Conservation (phyloP, 306 rosid species). For the Astragalus membranaceus region DNA sequence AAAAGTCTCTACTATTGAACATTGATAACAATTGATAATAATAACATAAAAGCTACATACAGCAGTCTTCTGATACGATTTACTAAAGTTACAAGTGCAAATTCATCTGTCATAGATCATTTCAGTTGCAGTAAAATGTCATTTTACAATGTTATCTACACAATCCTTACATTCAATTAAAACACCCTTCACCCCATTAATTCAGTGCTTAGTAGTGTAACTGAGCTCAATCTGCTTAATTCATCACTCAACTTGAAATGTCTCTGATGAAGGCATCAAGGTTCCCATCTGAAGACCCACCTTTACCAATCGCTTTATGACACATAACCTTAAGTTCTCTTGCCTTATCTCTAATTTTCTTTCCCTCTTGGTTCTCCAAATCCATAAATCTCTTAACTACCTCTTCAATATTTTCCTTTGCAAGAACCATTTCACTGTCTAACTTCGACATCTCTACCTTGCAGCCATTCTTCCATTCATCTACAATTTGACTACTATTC, state of each 20-base stretch:
- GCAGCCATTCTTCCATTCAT: slow-evolving; percentile 47
- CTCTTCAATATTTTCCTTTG: slow-evolving; percentile 25
- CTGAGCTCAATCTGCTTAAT: background rate
- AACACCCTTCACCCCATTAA: background rate
- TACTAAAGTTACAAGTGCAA: background rate
- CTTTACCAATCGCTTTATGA: slow-evolving; percentile 29
- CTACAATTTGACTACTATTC: slow-evolving; percentile 33
- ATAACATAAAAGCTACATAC: too few relatives aligned
- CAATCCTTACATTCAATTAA: background rate
- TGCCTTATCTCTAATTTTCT: slow-evolving; percentile 29
- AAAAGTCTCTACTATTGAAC: too few relatives aligned
- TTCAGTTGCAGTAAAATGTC: background rate
- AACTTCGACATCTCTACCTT: slow-evolving; percentile 15
- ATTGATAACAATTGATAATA: too few relatives aligned
- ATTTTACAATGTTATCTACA: slow-evolving; percentile 6
- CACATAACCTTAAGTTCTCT: slow-evolving; percentile 28
- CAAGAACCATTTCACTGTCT: too few relatives aligned
- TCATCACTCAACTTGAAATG: slow-evolving; percentile 17
- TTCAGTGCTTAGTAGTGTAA: background rate
- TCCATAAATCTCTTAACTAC: slow-evolving; percentile 27
- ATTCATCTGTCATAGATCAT: background rate
- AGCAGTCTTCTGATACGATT: background rate
- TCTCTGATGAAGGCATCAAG: slow-evolving; percentile 32
- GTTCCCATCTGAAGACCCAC: slow-evolving; percentile 43
- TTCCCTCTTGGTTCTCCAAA: slow-evolving; percentile 24